Evolutionary conservation across 805 yeast genomes (phyloP).

Genomic region (Wickerhamiella cacticola): DNA sequence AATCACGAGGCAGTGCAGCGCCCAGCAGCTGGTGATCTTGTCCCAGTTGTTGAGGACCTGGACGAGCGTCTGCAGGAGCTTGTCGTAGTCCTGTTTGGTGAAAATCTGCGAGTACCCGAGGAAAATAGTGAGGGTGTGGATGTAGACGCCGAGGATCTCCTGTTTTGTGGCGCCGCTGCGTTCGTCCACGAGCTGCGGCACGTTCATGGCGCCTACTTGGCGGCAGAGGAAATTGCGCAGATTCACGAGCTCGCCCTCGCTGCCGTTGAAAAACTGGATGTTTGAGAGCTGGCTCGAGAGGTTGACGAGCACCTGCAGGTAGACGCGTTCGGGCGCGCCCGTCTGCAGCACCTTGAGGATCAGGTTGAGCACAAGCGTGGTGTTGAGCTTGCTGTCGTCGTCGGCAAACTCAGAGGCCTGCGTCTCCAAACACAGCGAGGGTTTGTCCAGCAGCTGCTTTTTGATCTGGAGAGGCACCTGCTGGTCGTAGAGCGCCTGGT

Average conservation of each 20-base stretch:
- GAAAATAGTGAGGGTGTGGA: constrained; percentile 44
- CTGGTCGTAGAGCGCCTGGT: constrained; percentile 22
- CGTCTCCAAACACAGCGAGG: constrained; percentile 25
- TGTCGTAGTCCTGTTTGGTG: constrained; percentile 49
- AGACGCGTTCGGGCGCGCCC: constrained; percentile 52
- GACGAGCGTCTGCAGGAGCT: constrained; percentile 46
- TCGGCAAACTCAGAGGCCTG: neutral
- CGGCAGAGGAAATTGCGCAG: constrained; percentile 41
- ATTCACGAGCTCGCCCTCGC: constrained; percentile 31
- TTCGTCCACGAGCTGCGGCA: constrained; percentile 1
- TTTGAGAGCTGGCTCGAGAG: constrained; percentile 58
- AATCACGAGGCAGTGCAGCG: constrained; percentile 60
- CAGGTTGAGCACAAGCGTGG: constrained; percentile 41
- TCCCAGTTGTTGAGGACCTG: constrained; percentile 64
- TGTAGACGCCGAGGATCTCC: constrained; percentile 27
- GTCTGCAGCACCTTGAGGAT: constrained; percentile 35
- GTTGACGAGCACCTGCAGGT: constrained; percentile 51
- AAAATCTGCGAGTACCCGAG: constrained; percentile 44
- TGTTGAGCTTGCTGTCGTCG: constrained; percentile 29
- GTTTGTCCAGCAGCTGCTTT: constrained; percentile 27
- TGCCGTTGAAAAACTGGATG: constrained; percentile 37
- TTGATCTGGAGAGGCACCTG: constrained; percentile 32
- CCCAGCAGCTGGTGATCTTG: constrained; percentile 54
- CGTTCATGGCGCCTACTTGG: constrained; percentile 33
- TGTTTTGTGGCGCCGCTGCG: neutral